Evolutionary conservation across 2,329 filamentous ascomycete genomes (phyloP).

Genomic region (Diaporthe amygdali): DNA sequence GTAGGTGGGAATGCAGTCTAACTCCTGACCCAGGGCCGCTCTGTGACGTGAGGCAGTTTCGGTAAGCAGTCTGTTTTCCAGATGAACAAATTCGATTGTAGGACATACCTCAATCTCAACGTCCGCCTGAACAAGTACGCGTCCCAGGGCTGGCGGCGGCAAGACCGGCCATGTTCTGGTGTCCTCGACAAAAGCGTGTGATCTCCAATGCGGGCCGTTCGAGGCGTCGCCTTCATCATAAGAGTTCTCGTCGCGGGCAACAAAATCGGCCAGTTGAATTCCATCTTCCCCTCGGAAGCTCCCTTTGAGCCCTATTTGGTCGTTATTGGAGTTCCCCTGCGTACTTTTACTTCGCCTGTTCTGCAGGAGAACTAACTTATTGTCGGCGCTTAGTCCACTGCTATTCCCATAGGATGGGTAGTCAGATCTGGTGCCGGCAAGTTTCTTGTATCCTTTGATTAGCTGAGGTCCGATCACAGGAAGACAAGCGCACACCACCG

Average conservation of each 20-base stretch:
- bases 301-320: neutral
- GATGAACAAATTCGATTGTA: neutral
- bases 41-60: neutral
- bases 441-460: neutral
- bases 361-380: neutral
- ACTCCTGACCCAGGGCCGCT: neutral
- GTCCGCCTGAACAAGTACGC: neutral
- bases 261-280: neutral
- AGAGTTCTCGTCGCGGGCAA: neutral
- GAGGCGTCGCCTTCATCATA: neutral
- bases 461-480: neutral
- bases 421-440: neutral
- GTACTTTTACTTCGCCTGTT: neutral
- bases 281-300: neutral
- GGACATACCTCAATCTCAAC: neutral
- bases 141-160: neutral
- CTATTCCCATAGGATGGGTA: neutral
- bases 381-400: neutral
- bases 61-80: neutral
- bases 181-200: neutral
- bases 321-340: neutral
- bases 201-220: neutral
- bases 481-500: slow-evolving; percentile 1
- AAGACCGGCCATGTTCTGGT: neutral
- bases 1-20: neutral